These are phyloP conservation scores for Sechiopsis laciniata DNA, from an alignment of 306 rosid genomes.

Conservation along the genomic window DNA sequence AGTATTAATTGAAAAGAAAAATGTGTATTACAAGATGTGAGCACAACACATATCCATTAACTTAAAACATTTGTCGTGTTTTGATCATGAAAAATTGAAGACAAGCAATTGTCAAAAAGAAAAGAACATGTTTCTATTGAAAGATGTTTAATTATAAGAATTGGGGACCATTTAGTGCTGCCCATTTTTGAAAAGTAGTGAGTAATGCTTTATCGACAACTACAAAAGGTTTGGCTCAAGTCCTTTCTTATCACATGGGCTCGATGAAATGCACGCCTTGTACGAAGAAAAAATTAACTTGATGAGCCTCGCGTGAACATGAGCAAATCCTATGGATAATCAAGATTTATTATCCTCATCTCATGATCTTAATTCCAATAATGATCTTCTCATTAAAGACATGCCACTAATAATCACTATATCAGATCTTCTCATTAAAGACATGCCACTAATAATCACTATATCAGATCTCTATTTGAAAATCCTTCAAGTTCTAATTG, in stretches of 20 bases:
- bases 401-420: too few species aligned
- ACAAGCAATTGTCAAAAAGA: not conserved
- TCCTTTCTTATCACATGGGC: constrained; percentile 55
- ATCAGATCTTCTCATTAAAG: too few species aligned
- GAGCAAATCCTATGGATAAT: not conserved
- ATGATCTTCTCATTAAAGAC: too few species aligned
- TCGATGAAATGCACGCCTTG: constrained; percentile 38
- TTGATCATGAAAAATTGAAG: not conserved
- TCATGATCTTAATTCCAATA: constrained; percentile 1
- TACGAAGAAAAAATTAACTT: constrained; percentile 25
- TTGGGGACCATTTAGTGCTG: constrained; percentile 41
- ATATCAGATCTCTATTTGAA: too few species aligned
- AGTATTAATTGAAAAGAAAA: too few species aligned
- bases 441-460: too few species aligned
- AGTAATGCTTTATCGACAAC: constrained; percentile 72
- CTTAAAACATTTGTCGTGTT: too few species aligned
- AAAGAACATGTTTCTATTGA: not conserved
- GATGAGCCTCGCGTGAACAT: constrained; percentile 20
- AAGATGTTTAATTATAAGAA: constrained; percentile 3
- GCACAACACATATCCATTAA: not conserved
- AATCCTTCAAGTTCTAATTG: too few species aligned
- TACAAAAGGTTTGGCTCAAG: constrained; percentile 44
- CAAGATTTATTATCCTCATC: not conserved
- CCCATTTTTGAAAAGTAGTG: constrained; percentile 49
- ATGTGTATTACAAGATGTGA: not conserved